Evolutionary conservation across 2,329 filamentous ascomycete genomes (phyloP).

Genomic region (Apiospora kogelbergensis): DNA sequence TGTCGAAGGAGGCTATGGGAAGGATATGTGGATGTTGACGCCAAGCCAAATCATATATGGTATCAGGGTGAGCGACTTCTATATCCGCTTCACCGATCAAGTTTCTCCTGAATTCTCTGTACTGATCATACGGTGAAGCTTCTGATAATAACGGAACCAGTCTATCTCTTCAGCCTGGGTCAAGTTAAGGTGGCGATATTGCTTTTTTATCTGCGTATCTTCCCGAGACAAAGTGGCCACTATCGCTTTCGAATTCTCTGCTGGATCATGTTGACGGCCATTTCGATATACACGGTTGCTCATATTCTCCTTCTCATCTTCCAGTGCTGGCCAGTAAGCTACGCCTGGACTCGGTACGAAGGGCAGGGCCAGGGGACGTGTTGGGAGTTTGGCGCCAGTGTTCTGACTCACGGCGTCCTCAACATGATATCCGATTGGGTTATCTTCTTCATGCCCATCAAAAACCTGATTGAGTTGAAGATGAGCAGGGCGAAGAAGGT

Average conservation of each 20-base stretch:
- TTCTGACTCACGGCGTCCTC: constrained; percentile 39
- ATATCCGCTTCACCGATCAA: neutral
- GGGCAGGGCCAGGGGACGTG: neutral
- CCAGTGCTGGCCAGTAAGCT: constrained; percentile 8
- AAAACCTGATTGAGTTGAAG: constrained; percentile 48
- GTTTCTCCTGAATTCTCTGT: neutral
- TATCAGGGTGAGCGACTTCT: neutral
- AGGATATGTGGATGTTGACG: constrained; percentile 11
- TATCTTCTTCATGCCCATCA: constrained; percentile 51
- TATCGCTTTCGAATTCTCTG: constrained; percentile 9
- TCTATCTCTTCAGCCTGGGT: constrained; percentile 11
- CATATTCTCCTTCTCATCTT: constrained; percentile 9
- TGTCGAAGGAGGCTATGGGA: constrained; percentile 2
- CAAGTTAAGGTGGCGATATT: constrained; percentile 9
- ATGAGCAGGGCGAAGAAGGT: constrained; percentile 48
- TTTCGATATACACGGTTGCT: neutral
- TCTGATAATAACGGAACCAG: neutral
- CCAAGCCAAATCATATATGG: constrained; percentile 7
- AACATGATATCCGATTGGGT: constrained; percentile 51
- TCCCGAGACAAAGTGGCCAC: constrained; percentile 8
- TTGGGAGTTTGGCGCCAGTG: neutral
- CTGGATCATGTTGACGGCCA: neutral
- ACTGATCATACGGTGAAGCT: neutral
- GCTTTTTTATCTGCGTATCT: constrained; percentile 13
- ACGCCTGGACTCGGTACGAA: neutral